These are phyloP conservation scores for Talaromyces islandicus DNA, from an alignment of 2,329 filamentous ascomycete genomes.

Conservation along the genomic window DNA sequence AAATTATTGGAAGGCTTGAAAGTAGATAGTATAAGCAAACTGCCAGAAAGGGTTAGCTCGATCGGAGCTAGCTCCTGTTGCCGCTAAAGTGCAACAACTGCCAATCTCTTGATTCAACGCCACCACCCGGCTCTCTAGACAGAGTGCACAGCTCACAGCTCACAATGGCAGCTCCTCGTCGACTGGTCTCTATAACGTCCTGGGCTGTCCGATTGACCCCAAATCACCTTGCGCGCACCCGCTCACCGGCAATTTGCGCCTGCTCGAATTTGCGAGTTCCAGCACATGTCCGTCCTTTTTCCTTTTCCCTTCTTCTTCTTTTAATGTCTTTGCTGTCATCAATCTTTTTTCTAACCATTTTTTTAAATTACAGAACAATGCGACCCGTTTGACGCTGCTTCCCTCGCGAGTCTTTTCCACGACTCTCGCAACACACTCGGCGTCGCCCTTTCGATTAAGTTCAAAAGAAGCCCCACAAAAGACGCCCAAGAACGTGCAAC, in stretches of 20 bases:
- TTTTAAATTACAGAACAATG: neutral
- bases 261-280: neutral
- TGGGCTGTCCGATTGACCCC: neutral
- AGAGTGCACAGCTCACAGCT: neutral
- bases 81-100: neutral
- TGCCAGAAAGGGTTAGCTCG: neutral
- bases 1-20: neutral
- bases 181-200: neutral
- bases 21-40: neutral
- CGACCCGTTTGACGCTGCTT: neutral
- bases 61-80: neutral
- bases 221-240: neutral
- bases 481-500: neutral
- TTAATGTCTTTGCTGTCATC: neutral
- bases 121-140: neutral
- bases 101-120: neutral
- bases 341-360: neutral
- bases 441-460: conserved; percentile 10
- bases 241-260: neutral
- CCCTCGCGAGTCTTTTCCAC: conserved; percentile 2
- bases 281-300: neutral
- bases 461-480: neutral
- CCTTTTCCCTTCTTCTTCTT: too few relatives aligned
- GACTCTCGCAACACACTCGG: neutral
- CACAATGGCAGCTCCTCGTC: neutral